phyloP scores from a whole-genome alignment of 2,329 filamentous ascomycete genomes.

The Trichoderma harzianum region DNA sequence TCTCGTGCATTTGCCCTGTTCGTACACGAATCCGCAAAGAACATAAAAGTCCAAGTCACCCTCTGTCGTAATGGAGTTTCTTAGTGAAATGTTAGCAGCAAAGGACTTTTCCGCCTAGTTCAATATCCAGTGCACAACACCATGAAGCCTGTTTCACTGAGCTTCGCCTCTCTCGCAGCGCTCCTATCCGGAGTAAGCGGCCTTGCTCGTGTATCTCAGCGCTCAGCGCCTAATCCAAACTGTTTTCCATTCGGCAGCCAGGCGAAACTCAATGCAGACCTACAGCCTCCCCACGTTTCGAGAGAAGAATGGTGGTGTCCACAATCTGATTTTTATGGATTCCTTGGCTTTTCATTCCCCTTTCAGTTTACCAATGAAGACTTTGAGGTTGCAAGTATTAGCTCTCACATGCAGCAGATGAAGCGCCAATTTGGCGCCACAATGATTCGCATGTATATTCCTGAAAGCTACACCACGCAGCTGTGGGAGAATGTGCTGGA shows the following conservation, averaged over 20 bases:
- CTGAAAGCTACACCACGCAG: constrained; percentile 16
- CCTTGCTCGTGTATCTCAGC: neutral
- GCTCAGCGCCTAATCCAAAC: neutral
- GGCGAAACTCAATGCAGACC: constrained; percentile 15
- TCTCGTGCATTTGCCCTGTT: neutral
- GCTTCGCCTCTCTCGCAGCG: neutral
- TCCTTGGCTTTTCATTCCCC: constrained; percentile 23
- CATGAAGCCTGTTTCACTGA: neutral
- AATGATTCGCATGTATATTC: constrained; percentile 23
- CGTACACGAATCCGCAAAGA: neutral
- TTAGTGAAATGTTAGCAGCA: neutral
- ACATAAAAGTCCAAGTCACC: neutral
- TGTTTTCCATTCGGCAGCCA: constrained; percentile 21
- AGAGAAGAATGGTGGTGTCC: constrained; percentile 22
- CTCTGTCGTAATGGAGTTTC: no score
- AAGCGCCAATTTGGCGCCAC: constrained; percentile 22
- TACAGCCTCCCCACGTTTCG: constrained; percentile 10
- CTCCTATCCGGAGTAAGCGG: neutral
- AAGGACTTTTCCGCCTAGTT: accelerated
- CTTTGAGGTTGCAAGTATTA: constrained; percentile 13
- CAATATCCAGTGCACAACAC: neutral
- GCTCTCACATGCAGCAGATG: constrained; percentile 18
- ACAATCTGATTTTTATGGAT: constrained; percentile 20
- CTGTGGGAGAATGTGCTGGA: constrained; percentile 21
- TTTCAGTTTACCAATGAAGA: constrained; percentile 20